Evolutionary conservation across 208 protist genomes (phyloP), one percentile per base, ranked within the genome.

Genomic region (Crithidia thermophila): DNA sequence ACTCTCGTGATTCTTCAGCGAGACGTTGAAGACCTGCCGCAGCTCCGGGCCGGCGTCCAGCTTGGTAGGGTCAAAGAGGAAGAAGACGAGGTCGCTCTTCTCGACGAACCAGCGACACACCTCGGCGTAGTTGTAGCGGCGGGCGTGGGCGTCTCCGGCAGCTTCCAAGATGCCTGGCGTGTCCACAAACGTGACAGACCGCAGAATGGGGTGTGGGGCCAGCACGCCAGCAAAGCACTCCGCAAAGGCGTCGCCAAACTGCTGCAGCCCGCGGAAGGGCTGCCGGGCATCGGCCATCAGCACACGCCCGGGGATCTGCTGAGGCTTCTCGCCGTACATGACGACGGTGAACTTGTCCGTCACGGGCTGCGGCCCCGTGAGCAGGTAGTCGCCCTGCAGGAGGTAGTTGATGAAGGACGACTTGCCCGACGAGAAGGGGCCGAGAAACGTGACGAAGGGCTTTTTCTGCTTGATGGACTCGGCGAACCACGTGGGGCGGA

Each of bases 1-100:
- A 69, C 96, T 91, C 69, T 98, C 97, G 21, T 98, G 71, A 25
- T 96, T 90, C 20, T 67, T 49, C 16, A 97, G 77, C 27, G 88
- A 75, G 40, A 83, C 47, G 51, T 76, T 76, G 64, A 94, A 96
- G 46, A 93, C 39, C 46, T 76, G 79, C 34, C 74, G 79, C 52
- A 96, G 79, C 73, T 94, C 87, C 27, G 71, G 58, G 27, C 91
- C 91, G 58, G 87, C 68, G 72, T 99, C 98, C 31, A 99, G 88
- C 84, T 99, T 99, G 57, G 98, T 94, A n/a, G 98, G 97, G 70
- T 99, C 98, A 75, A 99, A 99, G 30, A 99, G 71, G 60, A 99
- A 79, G 33, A 99, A 90, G 46, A 99, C 95, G 50, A 98, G 79
- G 81, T 99, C 98, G 20, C 91, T 88, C 49, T 88, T 86, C 63